Conservation (phyloP, 2,329 filamentous ascomycete species). For the Diaporthe vexans region DNA sequence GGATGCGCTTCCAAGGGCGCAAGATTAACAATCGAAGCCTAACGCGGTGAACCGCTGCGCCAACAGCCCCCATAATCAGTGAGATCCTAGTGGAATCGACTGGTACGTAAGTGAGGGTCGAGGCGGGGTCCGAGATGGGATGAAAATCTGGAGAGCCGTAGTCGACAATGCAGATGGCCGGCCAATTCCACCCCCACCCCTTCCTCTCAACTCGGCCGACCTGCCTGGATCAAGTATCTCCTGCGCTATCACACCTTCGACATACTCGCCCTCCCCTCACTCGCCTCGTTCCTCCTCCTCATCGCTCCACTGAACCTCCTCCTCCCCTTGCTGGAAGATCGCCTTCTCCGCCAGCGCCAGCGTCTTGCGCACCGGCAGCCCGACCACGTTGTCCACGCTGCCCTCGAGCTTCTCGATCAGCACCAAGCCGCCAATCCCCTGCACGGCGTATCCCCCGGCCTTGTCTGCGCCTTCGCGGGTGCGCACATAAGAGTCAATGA, state of each 20-base stretch:
- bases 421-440: constrained; percentile 88
- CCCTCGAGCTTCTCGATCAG: constrained; percentile 92
- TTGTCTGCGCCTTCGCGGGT: constrained; percentile 96
- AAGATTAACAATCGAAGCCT: not conserved
- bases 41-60: constrained; percentile 29
- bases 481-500: constrained; percentile 82
- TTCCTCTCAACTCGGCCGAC: not conserved
- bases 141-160: not conserved
- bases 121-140: not conserved
- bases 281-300: constrained; percentile 44
- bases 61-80: constrained; percentile 17
- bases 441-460: constrained; percentile 94
- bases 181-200: not conserved
- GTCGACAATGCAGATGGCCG: not conserved
- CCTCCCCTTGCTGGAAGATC: constrained; percentile 80
- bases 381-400: constrained; percentile 93
- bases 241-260: not conserved
- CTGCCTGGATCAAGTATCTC: not conserved
- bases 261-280: not conserved
- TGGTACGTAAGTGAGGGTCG: constrained; percentile 4
- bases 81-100: not conserved
- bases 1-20: constrained; percentile 33
- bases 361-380: constrained; percentile 83
- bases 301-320: constrained; percentile 64
- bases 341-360: constrained; percentile 89